Evolutionary conservation across 768 basidiomycete species (phyloP), one percentile per base, ranked within the genome.

Genomic region (Kwoniella sp.): DNA sequence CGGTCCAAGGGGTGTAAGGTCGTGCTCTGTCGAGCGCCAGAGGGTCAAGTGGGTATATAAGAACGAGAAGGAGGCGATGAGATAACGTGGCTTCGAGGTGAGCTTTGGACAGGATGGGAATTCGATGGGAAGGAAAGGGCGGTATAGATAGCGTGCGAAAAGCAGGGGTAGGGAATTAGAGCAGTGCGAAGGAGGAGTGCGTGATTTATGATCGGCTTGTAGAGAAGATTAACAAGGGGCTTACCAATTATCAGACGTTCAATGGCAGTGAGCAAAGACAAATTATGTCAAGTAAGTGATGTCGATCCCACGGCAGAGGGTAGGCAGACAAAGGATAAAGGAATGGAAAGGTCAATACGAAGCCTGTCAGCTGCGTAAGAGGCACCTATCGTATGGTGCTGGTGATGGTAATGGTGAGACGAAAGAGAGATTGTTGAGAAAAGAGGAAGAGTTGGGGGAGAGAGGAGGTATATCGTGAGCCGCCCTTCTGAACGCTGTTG

Each of bases 231-330:
- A 17, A 45, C 17, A 45, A 45, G 41, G 41, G 41, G 41, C 41
- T 45, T 45, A 45, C 41, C 41, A 45, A 45, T 45, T 45, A 45
- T 45, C 41, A 45, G 41, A 45, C 41, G 8, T 45, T 45, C 41
- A 45, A 45, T 17, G 41, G 41, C 41, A 45, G 41, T 45, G 41
- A n/a, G n/a, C n/a, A n/a, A n/a, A n/a, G n/a, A n/a, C n/a, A n/a
- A n/a, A n/a, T n/a, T n/a, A n/a, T n/a, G n/a, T n/a, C 8, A 7
- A 45, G 41, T 45, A 17, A 17, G 17, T 17, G 15, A 20, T 45
- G 41, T 45, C 41, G 41, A 45, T 45, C 41, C 41, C 41, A 17
- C n/a, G n/a, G n/a, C n/a, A 45, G 20, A 20, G 3, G 41, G 11
- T 45, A 17, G 15, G 8, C 11, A 11, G 41, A 37, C 7, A 37